Conservation (phyloP, 805 yeast species). For the Lachancea fermentati region DNA sequence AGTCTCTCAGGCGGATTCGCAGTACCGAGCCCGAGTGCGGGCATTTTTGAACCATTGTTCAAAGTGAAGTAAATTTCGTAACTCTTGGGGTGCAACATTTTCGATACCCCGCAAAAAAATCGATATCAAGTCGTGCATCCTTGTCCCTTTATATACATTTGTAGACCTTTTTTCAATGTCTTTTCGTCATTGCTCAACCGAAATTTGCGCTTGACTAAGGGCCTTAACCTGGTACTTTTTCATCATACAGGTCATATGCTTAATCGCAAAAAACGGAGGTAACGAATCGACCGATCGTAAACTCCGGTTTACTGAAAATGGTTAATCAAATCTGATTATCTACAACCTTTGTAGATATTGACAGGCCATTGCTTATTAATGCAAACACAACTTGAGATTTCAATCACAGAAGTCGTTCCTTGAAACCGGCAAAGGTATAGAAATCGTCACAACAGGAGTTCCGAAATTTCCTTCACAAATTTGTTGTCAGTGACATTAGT, state of each 20-base stretch:
- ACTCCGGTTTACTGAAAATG: too few relatives aligned
- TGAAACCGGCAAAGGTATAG: too few relatives aligned
- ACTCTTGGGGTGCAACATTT: conserved; percentile 27
- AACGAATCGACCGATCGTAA: too few relatives aligned
- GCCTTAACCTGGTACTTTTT: too few relatives aligned
- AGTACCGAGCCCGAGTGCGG: conserved; percentile 67
- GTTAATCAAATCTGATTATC: too few relatives aligned
- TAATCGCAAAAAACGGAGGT: not conserved
- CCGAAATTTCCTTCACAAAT: conserved; percentile 5
- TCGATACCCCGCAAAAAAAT: not conserved
- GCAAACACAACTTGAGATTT: too few relatives aligned
- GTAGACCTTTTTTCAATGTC: too few relatives aligned
- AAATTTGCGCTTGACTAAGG: not conserved
- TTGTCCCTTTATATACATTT: not conserved
- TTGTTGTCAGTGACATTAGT: conserved; percentile 6
- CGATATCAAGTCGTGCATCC: not conserved
- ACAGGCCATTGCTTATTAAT: too few relatives aligned
- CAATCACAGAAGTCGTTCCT: too few relatives aligned
- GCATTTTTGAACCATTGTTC: conserved; percentile 54
- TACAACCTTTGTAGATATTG: too few relatives aligned
- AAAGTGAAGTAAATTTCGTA: conserved; percentile 41
- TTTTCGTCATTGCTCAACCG: not conserved
- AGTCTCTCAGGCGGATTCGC: conserved; percentile 46
- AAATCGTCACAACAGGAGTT: conserved; percentile 5
- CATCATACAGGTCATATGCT: not conserved